Evolutionary conservation across 129 eudicot genomes (phyloP), one percentile per base, ranked within the genome.

Genomic region (Chrysanthemum makinoi): DNA sequence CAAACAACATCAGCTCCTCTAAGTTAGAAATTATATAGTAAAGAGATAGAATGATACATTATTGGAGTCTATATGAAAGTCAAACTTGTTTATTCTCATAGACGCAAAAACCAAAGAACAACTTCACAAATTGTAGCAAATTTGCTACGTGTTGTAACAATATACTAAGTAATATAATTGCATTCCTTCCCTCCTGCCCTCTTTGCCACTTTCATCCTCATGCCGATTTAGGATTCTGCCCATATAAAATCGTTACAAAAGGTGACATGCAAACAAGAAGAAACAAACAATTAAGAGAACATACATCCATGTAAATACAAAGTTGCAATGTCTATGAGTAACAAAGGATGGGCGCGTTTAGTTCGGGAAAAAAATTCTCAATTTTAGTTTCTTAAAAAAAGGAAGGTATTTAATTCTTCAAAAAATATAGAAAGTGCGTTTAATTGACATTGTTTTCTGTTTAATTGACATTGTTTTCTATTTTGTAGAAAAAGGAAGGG

Each of bases 171-270:
- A 72, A 81, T 75, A 81, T 66, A 69, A 49, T 11, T 57, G 65
- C 76, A 55, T 77, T 64, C 33, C 48, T 54, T 64, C 76, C 57
- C 66, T 62, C 61, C 64, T 68, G 78, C 68, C 49, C 73, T 6
- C 26, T 55, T 43, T 43, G 64, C 64, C 28, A 22, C 72, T 48
- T 72, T 20, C 60, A 51, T 61, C 73, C 85, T 83, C 76, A 85
- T 55, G 95, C 95, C n/a, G 88, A 54, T 79, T 91, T 91, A 66
- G 2, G 56, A 84, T 80, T 81, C 97, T 86, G 91, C 79, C 6
- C 26, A 55, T 44, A 55, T 15, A 44, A 3, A n/a, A 35, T 35
- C 24, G 47, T 53, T 43, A 58, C 18, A 10, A 55, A 61, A 16
- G 4, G 46, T 35, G 44, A 35, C 9, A 22, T 57, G 18, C 26